phyloP scores from a whole-genome alignment of 176 grass and related monocot genomes.

The Saccharum officinarum region DNA sequence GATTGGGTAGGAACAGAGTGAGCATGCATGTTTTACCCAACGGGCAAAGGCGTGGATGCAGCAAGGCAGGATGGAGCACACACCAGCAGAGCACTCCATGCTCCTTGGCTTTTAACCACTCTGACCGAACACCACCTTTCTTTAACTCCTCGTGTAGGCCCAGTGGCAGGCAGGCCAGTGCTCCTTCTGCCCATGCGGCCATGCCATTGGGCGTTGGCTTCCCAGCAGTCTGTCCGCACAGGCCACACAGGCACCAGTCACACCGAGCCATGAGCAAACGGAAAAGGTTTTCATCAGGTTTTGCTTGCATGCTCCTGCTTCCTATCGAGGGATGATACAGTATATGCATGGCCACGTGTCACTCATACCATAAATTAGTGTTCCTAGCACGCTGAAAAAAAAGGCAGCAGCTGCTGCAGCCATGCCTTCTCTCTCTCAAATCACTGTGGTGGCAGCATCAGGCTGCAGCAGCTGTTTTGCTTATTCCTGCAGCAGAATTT shows the following conservation, averaged over 20 bases:
- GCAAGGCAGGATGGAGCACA: neutral
- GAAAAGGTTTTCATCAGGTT: neutral
- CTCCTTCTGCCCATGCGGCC: neutral
- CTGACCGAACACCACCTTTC: slow-evolving; percentile 43
- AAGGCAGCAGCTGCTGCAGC: too few relatives aligned
- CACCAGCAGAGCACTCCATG: neutral
- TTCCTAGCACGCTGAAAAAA: neutral
- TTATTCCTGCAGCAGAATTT: neutral
- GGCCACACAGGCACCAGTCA: neutral
- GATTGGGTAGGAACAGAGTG: slow-evolving; percentile 37
- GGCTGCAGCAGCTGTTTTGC: neutral
- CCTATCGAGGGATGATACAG: neutral
- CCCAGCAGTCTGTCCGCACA: neutral
- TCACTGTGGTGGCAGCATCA: too few relatives aligned
- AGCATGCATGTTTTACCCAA: slow-evolving; percentile 33
- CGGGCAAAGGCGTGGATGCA: slow-evolving; percentile 28
- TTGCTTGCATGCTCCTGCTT: neutral
- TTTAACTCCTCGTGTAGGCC: slow-evolving; percentile 25
- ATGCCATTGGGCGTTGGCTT: slow-evolving; percentile 35
- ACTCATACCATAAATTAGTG: neutral
- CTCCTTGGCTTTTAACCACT: slow-evolving; percentile 9
- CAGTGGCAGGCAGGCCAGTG: slow-evolving; percentile 16
- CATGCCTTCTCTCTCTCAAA: too few relatives aligned
- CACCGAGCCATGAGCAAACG: neutral
- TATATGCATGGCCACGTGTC: slow-evolving; percentile 32